Conservation (phyloP, 495 filamentous ascomycete genomes). For the Daldinia vernicosa region DNA sequence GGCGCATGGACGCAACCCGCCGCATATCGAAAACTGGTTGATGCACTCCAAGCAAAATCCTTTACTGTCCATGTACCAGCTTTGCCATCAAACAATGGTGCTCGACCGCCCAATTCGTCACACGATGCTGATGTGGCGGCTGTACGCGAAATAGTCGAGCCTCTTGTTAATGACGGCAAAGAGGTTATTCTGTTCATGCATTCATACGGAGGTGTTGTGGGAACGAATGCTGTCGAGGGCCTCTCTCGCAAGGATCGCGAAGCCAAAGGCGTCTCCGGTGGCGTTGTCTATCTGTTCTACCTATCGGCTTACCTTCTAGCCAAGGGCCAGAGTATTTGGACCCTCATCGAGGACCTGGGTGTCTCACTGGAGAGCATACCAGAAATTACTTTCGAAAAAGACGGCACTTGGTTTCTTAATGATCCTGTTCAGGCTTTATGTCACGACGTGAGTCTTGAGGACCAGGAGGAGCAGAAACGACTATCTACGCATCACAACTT, state of each 20-base stretch:
- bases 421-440: neutral
- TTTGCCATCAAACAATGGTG: neutral
- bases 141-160: neutral
- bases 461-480: neutral
- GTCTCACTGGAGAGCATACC: neutral
- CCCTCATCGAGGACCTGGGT: neutral
- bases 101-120: neutral
- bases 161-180: neutral
- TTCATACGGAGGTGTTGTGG: neutral
- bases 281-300: neutral
- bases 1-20: neutral
- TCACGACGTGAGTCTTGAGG: neutral
- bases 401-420: neutral
- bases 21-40: neutral
- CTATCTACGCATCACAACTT: neutral
- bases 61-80: neutral
- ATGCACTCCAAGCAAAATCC: neutral
- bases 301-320: neutral
- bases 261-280: neutral
- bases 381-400: neutral
- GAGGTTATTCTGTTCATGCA: neutral
- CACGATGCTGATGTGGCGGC: neutral
- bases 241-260: neutral
- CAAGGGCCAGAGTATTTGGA: neutral
- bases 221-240: neutral